Evolutionary conservation across 768 basidiomycete species (phyloP), one percentile per base, ranked within the genome.

Genomic region (Kwoniella newhampshirensis): DNA sequence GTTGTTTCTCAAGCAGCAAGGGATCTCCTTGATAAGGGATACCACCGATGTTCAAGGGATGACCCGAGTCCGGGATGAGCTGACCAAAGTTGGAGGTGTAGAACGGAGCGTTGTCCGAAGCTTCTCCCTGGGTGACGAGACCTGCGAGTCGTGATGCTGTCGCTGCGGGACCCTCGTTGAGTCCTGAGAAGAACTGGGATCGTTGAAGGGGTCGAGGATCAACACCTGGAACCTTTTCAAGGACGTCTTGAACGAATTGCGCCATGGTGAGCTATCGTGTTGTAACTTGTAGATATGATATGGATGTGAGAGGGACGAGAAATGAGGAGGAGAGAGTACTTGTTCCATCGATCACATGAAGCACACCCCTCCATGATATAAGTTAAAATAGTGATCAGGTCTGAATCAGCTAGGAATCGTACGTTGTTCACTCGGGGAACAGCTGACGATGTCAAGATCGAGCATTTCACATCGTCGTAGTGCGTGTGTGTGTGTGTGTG

Each of bases 71-170:
- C 9, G 72, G 70, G n/a, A 75, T 17, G 47, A 72, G 63, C 45
- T 75, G 73, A 18, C 73, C 73, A 59, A 73, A 73, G 66, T 75
- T 75, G 53, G 57, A 57, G 11, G 71, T 67, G 56, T 65, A 68
- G 49, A 58, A 63, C 15, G 66, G 68, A 12, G 69, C 58, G 39
- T 69, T 63, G 52, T 75, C 73, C 30, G 62, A 35, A 15, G 71
- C 69, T 6, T 64, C 48, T 4, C 54, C 56, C 44, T 57, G 53
- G 40, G 65, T 65, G 12, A 67, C 65, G 1, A 75, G 50, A 4
- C 73, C 73, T 12, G 71, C 67, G 51, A 75, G 54, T 15, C 73
- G 58, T 8, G 71, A 59, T 17, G 73, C 73, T 12, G 64, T 68
- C 25, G 39, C 52, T 3, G 73, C 73, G 3, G 71, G 73, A 21